Percentiles rank a stretch among this genome's conserved stretches.
Evolutionary conservation across 1,284 basidiomycete genomes (phyloP).

Genomic region (Phlebopus sp.): DNA sequence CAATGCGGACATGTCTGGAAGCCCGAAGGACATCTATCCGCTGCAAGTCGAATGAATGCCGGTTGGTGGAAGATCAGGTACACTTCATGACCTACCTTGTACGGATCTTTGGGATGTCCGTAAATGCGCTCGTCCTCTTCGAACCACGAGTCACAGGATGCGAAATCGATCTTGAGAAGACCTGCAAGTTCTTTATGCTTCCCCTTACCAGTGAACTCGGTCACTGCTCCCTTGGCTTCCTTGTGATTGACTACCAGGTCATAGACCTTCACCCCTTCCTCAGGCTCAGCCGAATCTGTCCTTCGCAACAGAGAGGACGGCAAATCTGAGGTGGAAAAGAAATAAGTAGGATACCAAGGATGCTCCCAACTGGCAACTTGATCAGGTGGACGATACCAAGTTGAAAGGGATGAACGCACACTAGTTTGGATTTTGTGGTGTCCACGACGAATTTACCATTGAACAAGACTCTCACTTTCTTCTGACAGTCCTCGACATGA

Average conservation of each 20-base stretch:
- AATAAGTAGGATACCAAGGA: slow-evolving; percentile 52
- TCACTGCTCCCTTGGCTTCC: slow-evolving; percentile 41
- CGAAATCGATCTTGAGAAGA: slow-evolving; percentile 49
- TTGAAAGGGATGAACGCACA: slow-evolving; percentile 41
- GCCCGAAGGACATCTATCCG: slow-evolving; percentile 60
- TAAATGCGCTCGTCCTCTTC: slow-evolving; percentile 65
- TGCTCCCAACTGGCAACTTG: slow-evolving; percentile 51
- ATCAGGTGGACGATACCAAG: neutral
- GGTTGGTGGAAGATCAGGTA: slow-evolving; percentile 1
- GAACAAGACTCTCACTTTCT: slow-evolving; percentile 54
- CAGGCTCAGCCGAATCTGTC: slow-evolving; percentile 27
- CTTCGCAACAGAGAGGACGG: slow-evolving; percentile 36
- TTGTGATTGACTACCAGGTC: slow-evolving; percentile 46
- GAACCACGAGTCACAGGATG: slow-evolving; percentile 59
- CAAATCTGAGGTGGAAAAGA: slow-evolving; percentile 47
- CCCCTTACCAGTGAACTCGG: slow-evolving; percentile 31
- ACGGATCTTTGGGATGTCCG: slow-evolving; percentile 64
- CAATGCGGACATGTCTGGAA: slow-evolving; percentile 58
- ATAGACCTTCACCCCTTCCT: slow-evolving; percentile 36
- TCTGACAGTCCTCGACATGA: slow-evolving; percentile 43
- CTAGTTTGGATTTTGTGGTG: slow-evolving; percentile 51
- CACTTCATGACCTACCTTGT: slow-evolving; percentile 46
- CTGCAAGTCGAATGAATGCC: slow-evolving; percentile 28
- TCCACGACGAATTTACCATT: slow-evolving; percentile 53
- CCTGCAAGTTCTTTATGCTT: slow-evolving; percentile 41